A percentile compares a stretch with the other conserved stretches of the same genome.
Conservation (phyloP, 163 green algal species). For the Smithsoniella earleae region DNA sequence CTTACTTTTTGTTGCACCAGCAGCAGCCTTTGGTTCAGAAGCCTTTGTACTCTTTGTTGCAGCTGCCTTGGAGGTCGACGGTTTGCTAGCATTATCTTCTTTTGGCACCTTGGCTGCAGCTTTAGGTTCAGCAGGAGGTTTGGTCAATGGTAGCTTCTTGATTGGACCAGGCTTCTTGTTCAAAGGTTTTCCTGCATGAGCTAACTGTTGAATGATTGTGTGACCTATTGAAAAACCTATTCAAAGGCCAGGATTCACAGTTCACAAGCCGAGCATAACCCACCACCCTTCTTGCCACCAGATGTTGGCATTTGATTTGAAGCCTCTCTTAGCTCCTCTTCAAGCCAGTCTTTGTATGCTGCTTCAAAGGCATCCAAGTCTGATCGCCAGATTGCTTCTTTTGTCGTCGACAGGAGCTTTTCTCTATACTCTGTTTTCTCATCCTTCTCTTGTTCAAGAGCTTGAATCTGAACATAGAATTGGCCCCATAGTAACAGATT, state of each 20-base stretch:
- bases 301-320: background rate
- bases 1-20: background rate
- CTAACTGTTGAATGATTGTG: background rate
- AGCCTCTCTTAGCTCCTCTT: background rate
- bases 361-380: background rate
- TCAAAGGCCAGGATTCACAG: background rate
- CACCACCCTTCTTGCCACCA: background rate
- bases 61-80: background rate
- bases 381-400: background rate
- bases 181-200: background rate
- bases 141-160: background rate
- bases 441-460: background rate
- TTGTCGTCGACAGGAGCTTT: background rate
- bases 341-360: constrained; percentile 26
- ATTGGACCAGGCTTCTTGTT: constrained; percentile 5
- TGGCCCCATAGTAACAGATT: no score
- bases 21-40: background rate
- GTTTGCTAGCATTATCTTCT: background rate
- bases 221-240: background rate
- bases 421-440: background rate
- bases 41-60: background rate
- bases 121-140: background rate
- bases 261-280: background rate
- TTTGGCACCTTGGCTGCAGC: background rate
- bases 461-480: constrained; percentile 15